Evolutionary conservation across 352 stramenopile genomes (phyloP), one percentile per base, ranked within the genome.

Genomic region (Halophytophthora batemanensis): DNA sequence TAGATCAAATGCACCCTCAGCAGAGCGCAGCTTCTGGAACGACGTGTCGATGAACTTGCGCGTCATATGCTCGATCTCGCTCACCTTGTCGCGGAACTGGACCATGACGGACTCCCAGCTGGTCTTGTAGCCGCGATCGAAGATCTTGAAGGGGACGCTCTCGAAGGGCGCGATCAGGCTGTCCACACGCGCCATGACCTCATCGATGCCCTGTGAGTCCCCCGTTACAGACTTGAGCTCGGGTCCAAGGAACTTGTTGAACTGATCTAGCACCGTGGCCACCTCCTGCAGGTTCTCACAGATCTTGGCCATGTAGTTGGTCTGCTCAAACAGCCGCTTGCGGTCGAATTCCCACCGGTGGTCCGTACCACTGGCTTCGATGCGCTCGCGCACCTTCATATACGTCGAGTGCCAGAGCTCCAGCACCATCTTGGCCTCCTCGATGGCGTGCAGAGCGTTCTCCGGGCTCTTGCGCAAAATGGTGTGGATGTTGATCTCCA

Each of bases 271-370:
- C 2, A 97, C 87, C 0, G 83, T 95, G 4, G 87, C 88, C 17
- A 98, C 90, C 63, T 98, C 93, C 37, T 96, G 76, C 0, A 98
- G 69, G 58, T 98, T 95, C 34, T 94, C 85, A 51, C 95, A 98
- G 19, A 98, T 95, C 51, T 95, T 92, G 5, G 87, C 87, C 93
- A 98, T 98, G 76, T 98, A 98, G 59, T 98, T 97, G 2, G 95
- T 98, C 59, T 97, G 87, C 50, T 98, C 91, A 56, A 98, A 98
- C 2, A 98, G 71, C 2, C 86, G 67, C 55, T 98, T 98, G 6
- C 89, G 74, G 48, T 98, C 90, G 58, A 98, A 98, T 54, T 98
- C 94, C 95, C 95, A 98, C 0, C 95, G 81, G 51, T 98, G 90
- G 50, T 98, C 92, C 1, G 88, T 98, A 1, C 91, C 92, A 18